Evolutionary conservation across 768 basidiomycete species (phyloP).

Genomic region (Filobasidium floriforme): DNA sequence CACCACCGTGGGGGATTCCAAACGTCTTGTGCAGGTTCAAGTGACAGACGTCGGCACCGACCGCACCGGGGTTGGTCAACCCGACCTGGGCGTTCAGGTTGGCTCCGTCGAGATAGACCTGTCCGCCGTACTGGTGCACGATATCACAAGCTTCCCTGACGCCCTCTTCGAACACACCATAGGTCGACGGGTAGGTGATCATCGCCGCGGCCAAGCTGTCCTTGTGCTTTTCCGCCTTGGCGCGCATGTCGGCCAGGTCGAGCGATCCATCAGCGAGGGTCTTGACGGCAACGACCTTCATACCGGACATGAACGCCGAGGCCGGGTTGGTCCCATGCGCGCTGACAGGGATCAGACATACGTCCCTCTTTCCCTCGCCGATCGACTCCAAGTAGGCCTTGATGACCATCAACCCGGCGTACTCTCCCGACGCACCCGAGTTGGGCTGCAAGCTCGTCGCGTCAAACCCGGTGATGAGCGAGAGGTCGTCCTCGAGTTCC

Average conservation of each 20-base stretch:
- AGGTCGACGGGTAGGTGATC: constrained; percentile 97
- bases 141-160: constrained; percentile 80
- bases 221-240: constrained; percentile 83
- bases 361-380: constrained; percentile 73
- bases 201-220: constrained; percentile 91
- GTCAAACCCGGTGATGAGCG: constrained; percentile 92
- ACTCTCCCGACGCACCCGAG: constrained; percentile 96
- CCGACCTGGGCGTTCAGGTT: constrained; percentile 93
- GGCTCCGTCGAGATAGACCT: constrained; percentile 95
- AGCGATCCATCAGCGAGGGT: constrained; percentile 77
- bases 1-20: constrained; percentile 96
- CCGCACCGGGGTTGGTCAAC: constrained; percentile 75
- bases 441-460: constrained; percentile 97
- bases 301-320: constrained; percentile 91
- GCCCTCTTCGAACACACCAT: constrained; percentile 92
- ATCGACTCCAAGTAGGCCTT: constrained; percentile 87
- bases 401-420: constrained; percentile 88
- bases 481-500: constrained; percentile 84
- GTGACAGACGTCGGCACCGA: constrained; percentile 96
- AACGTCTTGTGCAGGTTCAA: constrained; percentile 98
- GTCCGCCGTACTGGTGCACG: constrained; percentile 88
- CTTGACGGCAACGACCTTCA: constrained; percentile 87
- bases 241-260: constrained; percentile 73
- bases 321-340: constrained; percentile 99
- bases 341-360: constrained; percentile 88